Evolutionary conservation across 1,139 yeast species (phyloP).

Genomic region (Diutina rugosa): DNA sequence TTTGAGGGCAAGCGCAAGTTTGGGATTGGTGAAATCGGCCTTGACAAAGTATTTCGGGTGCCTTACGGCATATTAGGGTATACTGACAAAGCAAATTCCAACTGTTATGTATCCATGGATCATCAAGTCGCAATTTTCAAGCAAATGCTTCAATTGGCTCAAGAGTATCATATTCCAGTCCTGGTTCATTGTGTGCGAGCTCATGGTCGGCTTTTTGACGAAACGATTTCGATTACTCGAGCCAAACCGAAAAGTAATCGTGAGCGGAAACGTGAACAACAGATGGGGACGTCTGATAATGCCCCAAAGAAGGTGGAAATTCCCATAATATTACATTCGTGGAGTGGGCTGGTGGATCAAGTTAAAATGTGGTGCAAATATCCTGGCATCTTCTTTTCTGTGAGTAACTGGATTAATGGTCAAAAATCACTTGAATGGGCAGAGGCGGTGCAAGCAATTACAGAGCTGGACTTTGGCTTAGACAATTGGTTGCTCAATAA

Average conservation of each 20-base stretch:
- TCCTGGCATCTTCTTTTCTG: not conserved
- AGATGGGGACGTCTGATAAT: not conserved
- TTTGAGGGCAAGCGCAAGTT: slow-evolving; percentile 9
- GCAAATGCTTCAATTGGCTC: slow-evolving; percentile 43
- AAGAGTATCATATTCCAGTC: slow-evolving; percentile 31
- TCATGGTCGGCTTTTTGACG: slow-evolving; percentile 46
- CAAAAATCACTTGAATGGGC: not conserved
- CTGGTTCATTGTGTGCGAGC: slow-evolving; percentile 82
- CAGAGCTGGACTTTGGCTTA: not conserved
- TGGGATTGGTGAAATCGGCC: slow-evolving; percentile 80
- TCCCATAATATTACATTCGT: slow-evolving; percentile 1
- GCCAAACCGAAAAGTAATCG: not conserved
- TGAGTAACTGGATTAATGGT: slow-evolving; percentile 1
- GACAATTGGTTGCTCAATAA: not conserved
- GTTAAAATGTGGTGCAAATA: not conserved
- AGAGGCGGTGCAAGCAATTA: not conserved
- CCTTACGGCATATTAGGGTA: slow-evolving; percentile 25
- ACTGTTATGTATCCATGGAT: slow-evolving; percentile 37
- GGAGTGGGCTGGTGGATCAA: slow-evolving; percentile 1
- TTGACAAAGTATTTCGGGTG: slow-evolving; percentile 64
- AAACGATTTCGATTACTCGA: slow-evolving; percentile 3
- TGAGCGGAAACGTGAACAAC: not conserved
- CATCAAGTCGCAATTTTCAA: slow-evolving; percentile 53
- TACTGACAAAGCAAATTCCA: slow-evolving; percentile 15
- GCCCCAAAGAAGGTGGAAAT: not conserved